phyloP scores from a whole-genome alignment of 2,329 filamentous ascomycete species.

The Monilinia vaccinii-corymbosi region DNA sequence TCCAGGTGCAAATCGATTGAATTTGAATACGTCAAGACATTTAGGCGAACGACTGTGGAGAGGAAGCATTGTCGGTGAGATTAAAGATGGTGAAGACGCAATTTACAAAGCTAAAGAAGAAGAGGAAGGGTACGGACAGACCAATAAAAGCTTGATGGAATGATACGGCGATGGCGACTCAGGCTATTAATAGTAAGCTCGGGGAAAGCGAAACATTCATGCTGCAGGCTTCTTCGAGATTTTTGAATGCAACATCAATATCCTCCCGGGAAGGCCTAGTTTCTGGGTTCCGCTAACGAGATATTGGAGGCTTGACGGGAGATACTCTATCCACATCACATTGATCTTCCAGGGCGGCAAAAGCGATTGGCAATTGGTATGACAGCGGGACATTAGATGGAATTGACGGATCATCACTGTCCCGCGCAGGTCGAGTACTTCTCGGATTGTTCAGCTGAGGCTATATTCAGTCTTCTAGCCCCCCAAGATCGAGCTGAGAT shows the following conservation, averaged over 20 bases:
- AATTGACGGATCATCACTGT: background rate
- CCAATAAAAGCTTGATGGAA: background rate
- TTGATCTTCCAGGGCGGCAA: background rate
- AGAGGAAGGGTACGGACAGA: background rate
- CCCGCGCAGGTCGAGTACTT: background rate
- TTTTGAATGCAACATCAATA: background rate
- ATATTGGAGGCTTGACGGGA: background rate
- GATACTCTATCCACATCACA: background rate
- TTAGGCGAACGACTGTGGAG: constrained; percentile 12
- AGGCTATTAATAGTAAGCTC: background rate
- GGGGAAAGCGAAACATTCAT: background rate
- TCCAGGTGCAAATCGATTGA: background rate
- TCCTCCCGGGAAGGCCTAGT: no score
- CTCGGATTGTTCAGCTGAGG: background rate
- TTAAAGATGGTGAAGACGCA: constrained; percentile 1
- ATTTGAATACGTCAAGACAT: background rate
- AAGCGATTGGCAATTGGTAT: background rate
- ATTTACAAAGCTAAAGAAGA: background rate
- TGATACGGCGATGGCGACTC: background rate
- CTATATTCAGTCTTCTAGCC: background rate
- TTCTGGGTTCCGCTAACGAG: background rate
- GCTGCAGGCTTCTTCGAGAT: background rate
- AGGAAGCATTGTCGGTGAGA: constrained; percentile 22
- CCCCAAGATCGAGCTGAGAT: background rate
- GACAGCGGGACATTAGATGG: background rate